These are phyloP conservation scores for Cinchona pubescens DNA, from an alignment of 257 asterid species.

Conservation along the genomic window DNA sequence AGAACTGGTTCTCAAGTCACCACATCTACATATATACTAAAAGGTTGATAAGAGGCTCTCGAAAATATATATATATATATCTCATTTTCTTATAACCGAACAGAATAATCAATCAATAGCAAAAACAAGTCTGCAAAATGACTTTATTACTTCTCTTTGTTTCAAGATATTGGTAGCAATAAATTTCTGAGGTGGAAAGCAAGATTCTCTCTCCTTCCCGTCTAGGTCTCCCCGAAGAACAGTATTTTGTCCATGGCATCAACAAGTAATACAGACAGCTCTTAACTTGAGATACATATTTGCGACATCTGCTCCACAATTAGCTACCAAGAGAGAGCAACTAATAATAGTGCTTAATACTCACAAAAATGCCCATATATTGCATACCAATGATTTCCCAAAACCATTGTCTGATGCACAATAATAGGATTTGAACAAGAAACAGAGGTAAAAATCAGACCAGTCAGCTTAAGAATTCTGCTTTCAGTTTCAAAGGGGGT, in stretches of 20 bases:
- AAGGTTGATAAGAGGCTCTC: background rate
- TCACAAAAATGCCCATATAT: too few species aligned
- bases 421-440: too few species aligned
- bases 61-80: too few species aligned
- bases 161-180: background rate
- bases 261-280: background rate
- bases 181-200: background rate
- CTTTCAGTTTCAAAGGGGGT: too few species aligned
- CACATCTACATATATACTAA: background rate
- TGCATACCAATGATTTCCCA: too few species aligned
- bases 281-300: background rate
- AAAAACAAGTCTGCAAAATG: background rate
- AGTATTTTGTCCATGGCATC: background rate
- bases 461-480: too few species aligned
- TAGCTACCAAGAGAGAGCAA: background rate
- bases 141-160: background rate
- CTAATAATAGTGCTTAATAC: background rate
- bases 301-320: background rate
- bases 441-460: too few species aligned
- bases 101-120: background rate
- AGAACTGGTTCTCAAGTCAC: background rate
- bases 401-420: too few species aligned
- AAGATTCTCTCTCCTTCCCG: background rate
- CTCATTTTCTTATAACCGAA: background rate
- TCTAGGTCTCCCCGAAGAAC: too few species aligned